Base-by-base conservation (phyloP, 176 grass and related monocot genomes). In the Leersia perrieri region DNA sequence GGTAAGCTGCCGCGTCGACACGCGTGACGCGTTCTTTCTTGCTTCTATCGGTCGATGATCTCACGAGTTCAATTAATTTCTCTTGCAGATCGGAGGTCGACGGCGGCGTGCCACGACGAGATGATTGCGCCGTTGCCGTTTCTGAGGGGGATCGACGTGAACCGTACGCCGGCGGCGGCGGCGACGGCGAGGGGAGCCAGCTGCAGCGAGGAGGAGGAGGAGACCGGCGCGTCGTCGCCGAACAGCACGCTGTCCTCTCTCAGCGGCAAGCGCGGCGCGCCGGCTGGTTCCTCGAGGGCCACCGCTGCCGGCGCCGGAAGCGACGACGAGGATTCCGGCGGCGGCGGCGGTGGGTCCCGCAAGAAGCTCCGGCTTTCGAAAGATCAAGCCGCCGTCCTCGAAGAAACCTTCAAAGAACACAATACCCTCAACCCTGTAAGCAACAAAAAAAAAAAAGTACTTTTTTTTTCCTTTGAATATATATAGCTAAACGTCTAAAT, bases 401-500 rank as follows among this genome's bases (percentile, higher is more conserved):
- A 98, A 63, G 86, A 98, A 60, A 94, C 75, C 80, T 98, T 98
- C 85, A 98, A 89, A 60, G 92, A 92, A 41, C 95, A 94, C 81
- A 94, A 66, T 80, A 94, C 92, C 23, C 89, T 97, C 67, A 94
- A 92, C 67, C 94, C 92, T 66, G 92, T 97, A 86, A 80, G 87
- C 63, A 9, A 7, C n/a, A 20, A 5, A 13, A 16, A 20, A n/a
- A n/a, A n/a, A n/a, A n/a, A n/a, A n/a, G n/a, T n/a, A n/a, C n/a
- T n/a, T n/a, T n/a, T n/a, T n/a, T n/a, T n/a, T n/a, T n/a, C n/a
- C n/a, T n/a, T n/a, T n/a, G n/a, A n/a, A n/a, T n/a, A n/a, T n/a
- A n/a, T n/a, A n/a, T n/a, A n/a, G n/a, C n/a, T n/a, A n/a, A n/a
- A n/a, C n/a, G n/a, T n/a, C n/a, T n/a, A n/a, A n/a, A n/a, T n/a